Base-by-base conservation (phyloP, 495 filamentous ascomycete genomes). In the Annulohypoxylon nitens region DNA sequence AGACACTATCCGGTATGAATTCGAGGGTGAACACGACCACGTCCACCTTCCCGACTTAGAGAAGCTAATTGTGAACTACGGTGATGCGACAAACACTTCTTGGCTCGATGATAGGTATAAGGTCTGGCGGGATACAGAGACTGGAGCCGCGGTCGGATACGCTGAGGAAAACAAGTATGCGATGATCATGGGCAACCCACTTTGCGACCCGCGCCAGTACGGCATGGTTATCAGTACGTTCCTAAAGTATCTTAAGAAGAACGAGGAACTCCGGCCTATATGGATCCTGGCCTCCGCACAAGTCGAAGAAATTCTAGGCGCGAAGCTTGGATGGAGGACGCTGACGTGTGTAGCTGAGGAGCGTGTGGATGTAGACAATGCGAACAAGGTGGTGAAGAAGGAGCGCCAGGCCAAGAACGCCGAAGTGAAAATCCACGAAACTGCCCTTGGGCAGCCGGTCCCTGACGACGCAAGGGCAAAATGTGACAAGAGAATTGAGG, bases 51-150 rank as follows among this genome's bases (percentile, higher is more conserved):
- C 93, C 54, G 85, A 92, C 4, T 77, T 97, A 23, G 92, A 93
- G 75, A 90, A 95, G 68, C 87, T 96, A 53, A 90, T 96, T 75
- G 92, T 91, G 68, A 97, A 96, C 80, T 97, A 97, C 69, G 93
- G 93, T 55, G 93, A 96, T 78, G 92, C 93, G 14, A 92, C 93
- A 12, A 93, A 95, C 69, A 97, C 93, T 0, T 93, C 93, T 0
- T 97, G 92, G 91, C 87, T 92, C 18, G 93, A 97, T 78, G 90
- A 92, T 5, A 89, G 92, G 12, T 95, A 91, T 77, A 88, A 90
- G 75, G 89, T 96, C 69, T 97, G 91, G 91, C 91, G 93, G 4
- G 91, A 96, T 72, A 82, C 86, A 47, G 78, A 80, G 4, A 95
- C 93, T 0, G 93, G 93, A 50, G 93, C 93, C 5, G 93, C 93